These are phyloP conservation scores for Helianthus annuus DNA, from an alignment of 129 eudicot genomes.

Conservation along the genomic window HanXRQr2.0-SUNRISE NC_035441.2:10844135-10844634, in stretches of 20 bases:
- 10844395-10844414: not conserved
- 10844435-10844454: not conserved
- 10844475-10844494: not conserved
- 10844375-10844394: not conserved
- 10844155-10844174: constrained; percentile 41
- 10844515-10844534: not conserved
- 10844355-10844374: not conserved
- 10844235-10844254: constrained; percentile 19
- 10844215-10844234: constrained; percentile 41
- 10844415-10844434: not conserved
- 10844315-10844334: constrained; percentile 10
- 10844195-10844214: constrained; percentile 33
- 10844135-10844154: constrained; percentile 54
- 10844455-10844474: not conserved
- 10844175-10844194: constrained; percentile 38
- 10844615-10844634: not conserved
- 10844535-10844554: not conserved
- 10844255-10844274: not conserved
- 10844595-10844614: too few species aligned
- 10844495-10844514: not conserved
- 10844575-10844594: too few species aligned
- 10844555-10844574: not conserved
- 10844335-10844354: not conserved
- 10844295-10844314: not conserved
- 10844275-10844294: not conserved